These are phyloP conservation scores for Batkoa obscura DNA, from an alignment of 371 early-diverging fungal genomes.

Conservation along the genomic window DNA sequence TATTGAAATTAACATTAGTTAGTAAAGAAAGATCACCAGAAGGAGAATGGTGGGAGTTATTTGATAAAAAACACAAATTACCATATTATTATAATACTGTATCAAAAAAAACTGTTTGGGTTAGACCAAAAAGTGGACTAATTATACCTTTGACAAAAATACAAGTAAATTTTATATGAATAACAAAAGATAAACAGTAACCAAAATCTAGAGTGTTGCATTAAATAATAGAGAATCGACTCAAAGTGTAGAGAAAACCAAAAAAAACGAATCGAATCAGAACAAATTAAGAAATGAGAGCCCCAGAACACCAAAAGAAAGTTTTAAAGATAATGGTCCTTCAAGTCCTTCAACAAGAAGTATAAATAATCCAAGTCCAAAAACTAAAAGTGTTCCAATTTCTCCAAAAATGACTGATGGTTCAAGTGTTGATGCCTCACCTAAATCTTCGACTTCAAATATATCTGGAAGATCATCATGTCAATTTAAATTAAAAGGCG, in stretches of 20 bases:
- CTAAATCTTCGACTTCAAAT: too few relatives aligned
- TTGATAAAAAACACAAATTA: conserved; percentile 58
- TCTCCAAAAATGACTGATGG: too few relatives aligned
- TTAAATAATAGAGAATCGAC: background rate
- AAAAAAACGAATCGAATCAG: background rate
- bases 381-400: too few relatives aligned
- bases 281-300: background rate
- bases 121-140: conserved; percentile 42
- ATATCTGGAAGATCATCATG: too few relatives aligned
- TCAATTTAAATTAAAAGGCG: too few relatives aligned
- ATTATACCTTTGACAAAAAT: conserved; percentile 61
- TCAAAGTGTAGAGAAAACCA: background rate
- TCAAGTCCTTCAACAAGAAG: too few relatives aligned
- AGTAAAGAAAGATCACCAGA: conserved; percentile 37
- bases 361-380: too few relatives aligned
- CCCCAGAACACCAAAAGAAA: background rate
- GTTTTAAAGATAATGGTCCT: too few relatives aligned
- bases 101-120: conserved; percentile 72
- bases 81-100: conserved; percentile 78
- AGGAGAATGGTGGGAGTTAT: conserved; percentile 90
- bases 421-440: too few relatives aligned
- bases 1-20: background rate
- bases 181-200: background rate
- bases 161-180: conserved; percentile 17
- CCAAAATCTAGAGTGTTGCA: background rate